phyloP scores from a whole-genome alignment of 768 basidiomycete species.

The Sarcomyxa edulis region DNA sequence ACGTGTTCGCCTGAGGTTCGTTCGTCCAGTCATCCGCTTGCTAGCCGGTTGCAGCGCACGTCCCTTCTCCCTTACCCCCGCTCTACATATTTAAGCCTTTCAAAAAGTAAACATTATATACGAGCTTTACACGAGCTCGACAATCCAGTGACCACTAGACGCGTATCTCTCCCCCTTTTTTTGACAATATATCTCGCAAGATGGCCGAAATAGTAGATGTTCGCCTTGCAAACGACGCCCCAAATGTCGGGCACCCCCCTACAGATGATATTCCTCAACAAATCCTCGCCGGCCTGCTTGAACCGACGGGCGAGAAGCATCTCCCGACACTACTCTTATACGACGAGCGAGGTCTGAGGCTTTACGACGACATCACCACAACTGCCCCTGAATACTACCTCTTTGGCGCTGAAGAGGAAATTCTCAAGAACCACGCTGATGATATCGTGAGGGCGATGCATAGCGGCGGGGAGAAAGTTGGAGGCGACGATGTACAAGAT shows the following conservation, averaged over 20 bases:
- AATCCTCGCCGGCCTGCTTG: slow-evolving; percentile 51
- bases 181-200: slow-evolving; percentile 20
- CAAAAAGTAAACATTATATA: no score
- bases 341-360: slow-evolving; percentile 76
- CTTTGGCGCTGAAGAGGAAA: slow-evolving; percentile 82
- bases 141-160: no score
- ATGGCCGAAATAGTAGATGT: slow-evolving; percentile 47
- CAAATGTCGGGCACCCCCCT: slow-evolving; percentile 18
- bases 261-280: slow-evolving; percentile 35
- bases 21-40: no score
- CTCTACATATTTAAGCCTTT: no score
- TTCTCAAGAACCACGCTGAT: slow-evolving; percentile 64
- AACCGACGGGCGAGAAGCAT: slow-evolving; percentile 48
- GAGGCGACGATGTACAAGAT: slow-evolving; percentile 28
- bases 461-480: slow-evolving; percentile 20
- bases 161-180: background rate
- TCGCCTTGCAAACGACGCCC: slow-evolving; percentile 29
- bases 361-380: slow-evolving; percentile 85
- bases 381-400: slow-evolving; percentile 82
- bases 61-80: no score
- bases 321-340: slow-evolving; percentile 85
- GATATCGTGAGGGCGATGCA: slow-evolving; percentile 79
- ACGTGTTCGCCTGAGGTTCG: no score
- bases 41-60: no score
- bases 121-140: no score